Evolutionary conservation across 129 eudicot genomes (phyloP).

Genomic region (Arctium minus): DNA sequence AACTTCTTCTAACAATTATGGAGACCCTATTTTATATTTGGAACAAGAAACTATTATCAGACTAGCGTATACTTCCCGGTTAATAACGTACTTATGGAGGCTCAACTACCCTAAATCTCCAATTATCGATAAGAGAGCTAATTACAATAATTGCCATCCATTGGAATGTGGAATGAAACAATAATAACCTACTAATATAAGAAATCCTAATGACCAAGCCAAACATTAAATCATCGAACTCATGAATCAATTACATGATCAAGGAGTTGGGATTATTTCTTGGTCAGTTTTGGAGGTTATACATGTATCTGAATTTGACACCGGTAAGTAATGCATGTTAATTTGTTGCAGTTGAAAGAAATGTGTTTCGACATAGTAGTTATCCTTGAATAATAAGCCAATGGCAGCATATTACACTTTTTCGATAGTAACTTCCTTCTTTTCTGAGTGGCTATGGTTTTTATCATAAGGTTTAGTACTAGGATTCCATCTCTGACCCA

Average conservation of each 20-base stretch:
- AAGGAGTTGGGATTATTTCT: neutral
- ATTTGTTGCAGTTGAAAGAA: neutral
- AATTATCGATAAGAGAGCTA: neutral
- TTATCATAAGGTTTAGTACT: neutral
- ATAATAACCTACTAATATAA: neutral
- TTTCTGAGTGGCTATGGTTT: neutral
- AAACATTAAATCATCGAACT: neutral
- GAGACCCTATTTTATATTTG: too few species aligned
- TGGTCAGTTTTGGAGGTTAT: neutral
- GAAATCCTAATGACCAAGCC: neutral
- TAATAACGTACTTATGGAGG: neutral
- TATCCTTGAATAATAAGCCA: too few species aligned
- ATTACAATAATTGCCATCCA: neutral
- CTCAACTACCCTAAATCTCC: neutral
- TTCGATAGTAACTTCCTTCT: neutral
- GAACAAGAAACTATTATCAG: neutral
- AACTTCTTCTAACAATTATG: too few species aligned
- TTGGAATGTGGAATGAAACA: neutral
- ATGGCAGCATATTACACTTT: too few species aligned
- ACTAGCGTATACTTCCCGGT: neutral
- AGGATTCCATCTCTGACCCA: neutral
- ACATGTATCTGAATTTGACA: neutral
- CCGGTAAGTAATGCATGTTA: neutral
- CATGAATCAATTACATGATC: neutral
- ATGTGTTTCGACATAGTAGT: neutral